Conservation (phyloP, 148 eudicot species). For the Cornus florida region DNA sequence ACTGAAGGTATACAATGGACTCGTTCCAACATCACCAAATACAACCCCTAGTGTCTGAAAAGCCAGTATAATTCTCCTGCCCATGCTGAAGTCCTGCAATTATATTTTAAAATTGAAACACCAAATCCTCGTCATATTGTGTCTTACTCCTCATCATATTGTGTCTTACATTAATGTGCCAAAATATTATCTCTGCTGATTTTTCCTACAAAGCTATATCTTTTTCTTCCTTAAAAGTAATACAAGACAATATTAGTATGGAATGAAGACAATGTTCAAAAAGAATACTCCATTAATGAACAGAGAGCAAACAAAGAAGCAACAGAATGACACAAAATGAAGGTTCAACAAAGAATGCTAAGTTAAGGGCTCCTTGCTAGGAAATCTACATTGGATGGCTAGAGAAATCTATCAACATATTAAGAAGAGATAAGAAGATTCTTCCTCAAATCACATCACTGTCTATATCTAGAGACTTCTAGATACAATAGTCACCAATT, state of each 20-base stretch:
- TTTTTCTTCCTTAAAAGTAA: background rate
- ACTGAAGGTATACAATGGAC: slow-evolving; percentile 92
- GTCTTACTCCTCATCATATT: background rate
- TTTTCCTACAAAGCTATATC: background rate
- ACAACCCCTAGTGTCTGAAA: slow-evolving; percentile 93
- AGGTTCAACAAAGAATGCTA: too few relatives aligned
- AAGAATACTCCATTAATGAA: background rate
- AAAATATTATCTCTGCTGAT: background rate
- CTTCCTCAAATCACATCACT: too few relatives aligned
- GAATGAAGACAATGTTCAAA: background rate
- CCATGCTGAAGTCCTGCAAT: slow-evolving; percentile 75
- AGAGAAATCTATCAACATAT: too few relatives aligned
- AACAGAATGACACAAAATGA: background rate
- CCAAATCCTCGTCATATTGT: background rate
- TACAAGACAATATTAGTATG: background rate
- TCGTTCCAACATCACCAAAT: slow-evolving; percentile 98
- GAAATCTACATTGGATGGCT: too few relatives aligned
- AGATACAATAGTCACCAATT: too few relatives aligned
- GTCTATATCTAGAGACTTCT: too few relatives aligned
- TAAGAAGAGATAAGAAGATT: too few relatives aligned
- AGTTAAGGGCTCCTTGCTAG: too few relatives aligned
- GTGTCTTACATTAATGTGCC: background rate
- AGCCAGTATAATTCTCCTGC: slow-evolving; percentile 60
- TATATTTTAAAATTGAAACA: slow-evolving; percentile 24
- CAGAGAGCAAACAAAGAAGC: background rate